phyloP scores from a whole-genome alignment of 495 filamentous ascomycete species.

The Aspergillus leporis region DNA sequence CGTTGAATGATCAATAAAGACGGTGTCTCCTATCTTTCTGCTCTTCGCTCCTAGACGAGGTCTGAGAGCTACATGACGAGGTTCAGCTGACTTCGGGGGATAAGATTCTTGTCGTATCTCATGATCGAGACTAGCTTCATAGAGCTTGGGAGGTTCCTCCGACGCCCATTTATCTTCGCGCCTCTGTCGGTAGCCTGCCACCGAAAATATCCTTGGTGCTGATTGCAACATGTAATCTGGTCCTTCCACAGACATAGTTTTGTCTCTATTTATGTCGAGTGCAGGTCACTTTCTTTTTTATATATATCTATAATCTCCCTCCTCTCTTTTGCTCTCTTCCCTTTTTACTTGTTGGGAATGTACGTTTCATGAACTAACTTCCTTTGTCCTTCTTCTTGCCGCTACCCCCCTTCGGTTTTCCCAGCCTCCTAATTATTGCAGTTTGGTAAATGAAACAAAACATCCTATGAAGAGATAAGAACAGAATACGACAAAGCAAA shows the following conservation, averaged over 20 bases:
- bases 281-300: slow-evolving; percentile 17
- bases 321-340: slow-evolving; percentile 9
- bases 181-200: not conserved
- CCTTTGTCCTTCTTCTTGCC: not conserved
- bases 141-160: not conserved
- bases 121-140: slow-evolving; percentile 20
- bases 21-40: not conserved
- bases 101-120: slow-evolving; percentile 16
- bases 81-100: slow-evolving; percentile 26
- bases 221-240: slow-evolving; percentile 18
- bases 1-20: not conserved
- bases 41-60: not conserved
- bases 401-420: not conserved
- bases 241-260: not conserved
- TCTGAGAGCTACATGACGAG: slow-evolving; percentile 10
- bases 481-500: slow-evolving; percentile 3
- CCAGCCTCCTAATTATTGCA: not conserved
- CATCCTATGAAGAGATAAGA: not conserved
- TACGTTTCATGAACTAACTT: too few relatives aligned
- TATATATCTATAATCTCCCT: slow-evolving; percentile 1
- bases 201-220: not conserved
- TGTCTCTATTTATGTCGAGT: slow-evolving; percentile 14
- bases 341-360: not conserved
- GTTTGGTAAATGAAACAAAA: not conserved
- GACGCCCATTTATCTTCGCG: not conserved